Percentiles rank a stretch among this genome's conserved stretches.
Conservation (phyloP, 345 rosid genomes). For the Populus davidiana region DNA sequence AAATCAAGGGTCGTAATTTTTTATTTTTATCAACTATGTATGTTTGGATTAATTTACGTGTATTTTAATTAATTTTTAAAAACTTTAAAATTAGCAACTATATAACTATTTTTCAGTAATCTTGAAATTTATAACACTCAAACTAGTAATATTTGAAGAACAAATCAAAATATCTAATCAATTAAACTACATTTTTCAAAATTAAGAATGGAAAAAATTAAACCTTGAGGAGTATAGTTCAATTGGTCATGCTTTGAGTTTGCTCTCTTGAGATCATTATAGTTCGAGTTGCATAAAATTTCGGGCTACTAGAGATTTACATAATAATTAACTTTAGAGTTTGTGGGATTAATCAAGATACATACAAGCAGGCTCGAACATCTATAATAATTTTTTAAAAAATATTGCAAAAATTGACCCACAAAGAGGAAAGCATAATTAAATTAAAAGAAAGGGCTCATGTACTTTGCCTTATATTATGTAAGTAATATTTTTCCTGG, state of each 20-base stretch:
- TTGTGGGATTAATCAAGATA: fast-evolving
- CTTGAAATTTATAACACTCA: too few relatives aligned
- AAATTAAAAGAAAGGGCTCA: neutral
- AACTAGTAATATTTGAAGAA: fast-evolving
- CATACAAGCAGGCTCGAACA: too few relatives aligned
- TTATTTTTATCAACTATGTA: too few relatives aligned
- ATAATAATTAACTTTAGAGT: fast-evolving
- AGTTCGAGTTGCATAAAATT: fast-evolving
- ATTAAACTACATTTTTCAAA: fast-evolving
- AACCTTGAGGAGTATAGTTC: fast-evolving
- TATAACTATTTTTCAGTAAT: fast-evolving
- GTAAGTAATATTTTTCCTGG: too few relatives aligned
- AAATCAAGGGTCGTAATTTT: neutral
- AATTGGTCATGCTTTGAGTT: fast-evolving
- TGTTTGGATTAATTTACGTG: fast-evolving
- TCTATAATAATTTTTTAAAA: too few relatives aligned
- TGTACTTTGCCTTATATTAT: too few relatives aligned
- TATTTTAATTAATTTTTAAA: fast-evolving
- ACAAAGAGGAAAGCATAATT: too few relatives aligned
- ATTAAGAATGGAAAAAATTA: too few relatives aligned
- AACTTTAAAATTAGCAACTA: fast-evolving
- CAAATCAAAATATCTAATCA: too few relatives aligned
- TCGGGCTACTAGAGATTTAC: fast-evolving
- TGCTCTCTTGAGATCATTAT: fast-evolving
- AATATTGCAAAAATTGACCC: neutral